A percentile compares a stretch with the other conserved stretches of the same genome.
phyloP scores from a whole-genome alignment of 805 yeast species.

The Spathaspora boniae region DNA sequence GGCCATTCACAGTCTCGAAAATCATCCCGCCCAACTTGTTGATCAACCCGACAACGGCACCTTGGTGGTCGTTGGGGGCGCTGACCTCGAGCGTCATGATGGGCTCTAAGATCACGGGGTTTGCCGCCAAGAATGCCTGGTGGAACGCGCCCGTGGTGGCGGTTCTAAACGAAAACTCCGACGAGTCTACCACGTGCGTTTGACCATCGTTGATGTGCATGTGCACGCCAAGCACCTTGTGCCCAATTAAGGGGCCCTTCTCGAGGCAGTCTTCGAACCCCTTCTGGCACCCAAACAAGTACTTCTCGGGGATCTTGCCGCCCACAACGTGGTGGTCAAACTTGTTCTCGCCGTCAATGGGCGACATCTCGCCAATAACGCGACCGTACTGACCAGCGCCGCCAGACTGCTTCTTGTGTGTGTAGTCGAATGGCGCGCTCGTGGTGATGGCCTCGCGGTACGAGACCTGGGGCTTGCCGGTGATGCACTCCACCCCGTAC shows the following conservation, averaged over 20 bases:
- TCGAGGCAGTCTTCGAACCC: conserved; percentile 94
- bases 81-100: conserved; percentile 91
- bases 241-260: conserved; percentile 96
- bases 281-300: conserved; percentile 86
- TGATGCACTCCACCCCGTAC: conserved; percentile 89
- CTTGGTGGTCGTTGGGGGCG: conserved; percentile 96
- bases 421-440: conserved; percentile 78
- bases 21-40: conserved; percentile 92
- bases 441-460: conserved; percentile 88
- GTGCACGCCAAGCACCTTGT: conserved; percentile 84
- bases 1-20: conserved; percentile 88
- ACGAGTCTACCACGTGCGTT: conserved; percentile 94
- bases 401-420: conserved; percentile 97
- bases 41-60: conserved; percentile 82
- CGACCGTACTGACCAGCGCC: conserved; percentile 99
- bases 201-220: conserved; percentile 97
- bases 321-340: conserved; percentile 91
- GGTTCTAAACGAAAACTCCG: conserved; percentile 90
- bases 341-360: conserved; percentile 63
- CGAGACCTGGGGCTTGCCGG: conserved; percentile 98
- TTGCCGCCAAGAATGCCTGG: conserved; percentile 79
- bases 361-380: conserved; percentile 79
- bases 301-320: conserved; percentile 95
- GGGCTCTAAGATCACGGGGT: conserved; percentile 92
- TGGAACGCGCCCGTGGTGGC: conserved; percentile 91